Base-by-base conservation (phyloP, 176 grass and related monocot genomes). In the Aegilops longissima region DNA sequence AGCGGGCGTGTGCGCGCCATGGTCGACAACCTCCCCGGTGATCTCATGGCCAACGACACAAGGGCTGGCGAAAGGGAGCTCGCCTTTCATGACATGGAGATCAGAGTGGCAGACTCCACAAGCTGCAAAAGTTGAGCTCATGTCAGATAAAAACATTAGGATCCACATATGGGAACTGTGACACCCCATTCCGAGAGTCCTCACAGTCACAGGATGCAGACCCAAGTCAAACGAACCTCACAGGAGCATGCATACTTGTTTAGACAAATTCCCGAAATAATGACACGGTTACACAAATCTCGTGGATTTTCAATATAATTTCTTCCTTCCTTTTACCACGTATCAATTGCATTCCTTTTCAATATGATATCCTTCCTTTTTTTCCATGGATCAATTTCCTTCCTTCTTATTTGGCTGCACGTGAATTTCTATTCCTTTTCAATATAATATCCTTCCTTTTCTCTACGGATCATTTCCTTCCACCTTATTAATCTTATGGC, bases 21-120 rank as follows among this genome's bases (percentile, higher is more conserved):
- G 87, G 61, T 98, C 93, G 20, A 98, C 90, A n/a, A 96, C 96
- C 80, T 98, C 96, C 78, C 96, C 96, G 0, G 96, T 98, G 82
- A 98, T 98, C 91, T 98, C 96, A 83, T 98, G 96, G 38, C 96
- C 97, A 33, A 98, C 76, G 16, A 98, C 94, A 51, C 97, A 96
- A 66, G 97, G 94, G 74, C 90, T 93, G 27, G 90, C 56, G 88
- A 98, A 98, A 47, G 97, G 97, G 80, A 98, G 76, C 51, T 98
- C 94, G 47, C 97, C 97, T 91, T 98, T 98, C 52, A 98, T 68
- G 40, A 98, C 94, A 83, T 98, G 97, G 74, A 98, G 94, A 91
- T 98, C 97, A 3, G 97, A 96, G 72, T 96, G 97, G 85, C 92
- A 98, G 18, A 96, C 97, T 54, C 94, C 92, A 38, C 94, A 98